Evolutionary conservation across 768 basidiomycete genomes (phyloP), one percentile per base, ranked within the genome.

Genomic region (Sarcomyxa edulis): DNA sequence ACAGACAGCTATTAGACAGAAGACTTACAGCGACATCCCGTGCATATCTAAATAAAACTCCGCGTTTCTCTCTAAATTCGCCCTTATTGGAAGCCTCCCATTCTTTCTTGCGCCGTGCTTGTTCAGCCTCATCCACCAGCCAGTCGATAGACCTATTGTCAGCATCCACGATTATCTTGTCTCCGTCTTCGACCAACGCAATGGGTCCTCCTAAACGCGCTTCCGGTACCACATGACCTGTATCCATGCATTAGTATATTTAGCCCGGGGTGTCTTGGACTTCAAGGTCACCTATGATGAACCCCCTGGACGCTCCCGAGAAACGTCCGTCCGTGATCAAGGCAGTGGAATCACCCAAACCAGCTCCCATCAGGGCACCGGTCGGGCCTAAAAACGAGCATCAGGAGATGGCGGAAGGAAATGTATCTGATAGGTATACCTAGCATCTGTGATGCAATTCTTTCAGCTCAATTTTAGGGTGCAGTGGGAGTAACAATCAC

Each of bases 301-400:
- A 74, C 8, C 69, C 70, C 30, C 62, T 58, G 47, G 63, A 85
- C 3, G 89, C 90, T 11, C 90, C 90, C 14, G 84, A 87, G 71
- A 93, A 93, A 12, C 90, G 78, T 34, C 90, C 90, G 54, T 94
- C 90, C 0, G 90, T 94, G 47, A 94, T 81, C 35, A 94, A 69
- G 1, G 85, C 85, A 3, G 85, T 88, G 22, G 78, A 79, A 32
- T 75, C 73, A 29, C 82, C 77, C 18, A 94, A 68, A 19, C 90
- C 89, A 32, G 88, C 88, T 15, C 90, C 90, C 53, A 88, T 81
- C 43, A 94, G 69, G 7, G 88, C 88, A 22, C 74, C 85, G 7
- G 91, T 92, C 2, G 88, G 88, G 14, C 86, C 86, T 73, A 49
- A 20, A 19, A 38, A 35, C 23, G 8, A 24, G 14, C 40, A 27